phyloP scores from a whole-genome alignment of 192 early-diverging fungal genomes.

The Phycomyces nitens region DNA sequence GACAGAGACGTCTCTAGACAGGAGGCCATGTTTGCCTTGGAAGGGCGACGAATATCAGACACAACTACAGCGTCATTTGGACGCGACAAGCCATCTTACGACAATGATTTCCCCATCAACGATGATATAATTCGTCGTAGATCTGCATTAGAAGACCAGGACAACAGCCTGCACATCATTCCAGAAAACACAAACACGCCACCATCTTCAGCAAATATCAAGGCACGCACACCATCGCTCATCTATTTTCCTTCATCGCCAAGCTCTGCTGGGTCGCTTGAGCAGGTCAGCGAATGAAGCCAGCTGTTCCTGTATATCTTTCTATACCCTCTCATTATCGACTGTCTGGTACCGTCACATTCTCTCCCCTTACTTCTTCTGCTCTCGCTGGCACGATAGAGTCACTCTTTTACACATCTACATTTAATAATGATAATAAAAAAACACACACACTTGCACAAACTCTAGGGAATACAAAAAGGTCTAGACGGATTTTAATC shows the following conservation, averaged over 20 bases:
- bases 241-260: slow-evolving; percentile 13
- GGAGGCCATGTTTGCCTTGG: slow-evolving; percentile 14
- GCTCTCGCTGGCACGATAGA: neutral
- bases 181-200: slow-evolving; percentile 4
- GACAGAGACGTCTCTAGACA: slow-evolving; percentile 11
- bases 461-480: no score
- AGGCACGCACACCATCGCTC: slow-evolving; percentile 7
- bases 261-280: slow-evolving; percentile 7
- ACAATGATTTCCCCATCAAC: neutral
- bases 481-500: no score
- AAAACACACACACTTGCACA: no score
- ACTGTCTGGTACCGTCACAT: neutral
- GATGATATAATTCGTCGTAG: neutral
- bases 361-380: neutral
- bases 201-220: slow-evolving; percentile 5
- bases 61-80: neutral
- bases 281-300: slow-evolving; percentile 1
- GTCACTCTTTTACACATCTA: no score
- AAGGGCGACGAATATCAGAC: slow-evolving; percentile 1
- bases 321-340: slow-evolving; percentile 1
- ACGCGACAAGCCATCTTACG: neutral
- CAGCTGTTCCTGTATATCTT: neutral
- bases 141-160: neutral
- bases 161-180: neutral
- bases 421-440: no score